A percentile compares a stretch with the other conserved stretches of the same genome.
These are phyloP conservation scores for Populus euphratica DNA, from an alignment of 345 rosid genomes.

Conservation along the genomic window DNA sequence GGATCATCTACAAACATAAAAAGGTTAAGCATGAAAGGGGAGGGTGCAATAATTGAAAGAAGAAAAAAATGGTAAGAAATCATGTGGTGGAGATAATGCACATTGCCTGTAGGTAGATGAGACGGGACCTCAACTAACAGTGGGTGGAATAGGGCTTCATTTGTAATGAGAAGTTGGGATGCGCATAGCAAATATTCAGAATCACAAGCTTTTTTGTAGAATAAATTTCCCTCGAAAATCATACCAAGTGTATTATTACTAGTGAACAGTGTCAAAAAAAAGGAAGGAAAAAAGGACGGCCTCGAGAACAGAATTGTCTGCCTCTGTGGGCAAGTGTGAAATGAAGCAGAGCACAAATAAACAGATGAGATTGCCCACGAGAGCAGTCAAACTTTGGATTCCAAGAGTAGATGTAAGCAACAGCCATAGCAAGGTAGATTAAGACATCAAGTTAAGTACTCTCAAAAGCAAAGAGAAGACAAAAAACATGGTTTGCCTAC, in stretches of 20 bases:
- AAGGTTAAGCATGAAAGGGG: neutral
- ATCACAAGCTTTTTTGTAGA: neutral
- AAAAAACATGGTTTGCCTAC: slow-evolving; percentile 23
- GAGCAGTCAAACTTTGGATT: slow-evolving; percentile 36
- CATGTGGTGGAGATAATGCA: neutral
- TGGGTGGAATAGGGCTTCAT: neutral
- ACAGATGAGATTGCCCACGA: slow-evolving; percentile 7
- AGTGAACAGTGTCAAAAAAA: neutral
- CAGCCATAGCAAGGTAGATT: neutral
- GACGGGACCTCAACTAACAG: neutral
- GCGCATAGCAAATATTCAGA: neutral
- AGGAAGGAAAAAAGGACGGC: neutral
- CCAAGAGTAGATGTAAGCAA: slow-evolving; percentile 21
- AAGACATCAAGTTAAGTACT: neutral
- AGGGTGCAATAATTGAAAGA: neutral
- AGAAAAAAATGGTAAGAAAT: neutral
- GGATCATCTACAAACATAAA: neutral
- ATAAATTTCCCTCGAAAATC: neutral
- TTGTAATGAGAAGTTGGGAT: neutral
- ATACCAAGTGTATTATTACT: neutral
- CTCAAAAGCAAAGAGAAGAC: neutral
- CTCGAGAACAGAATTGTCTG: neutral
- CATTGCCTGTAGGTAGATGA: neutral
- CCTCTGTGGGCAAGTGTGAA: neutral
- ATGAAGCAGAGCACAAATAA: neutral